These are phyloP conservation scores for grape (Vitis vinifera) DNA, from an alignment of 164 flowering plant genomes.

Conservation along the genomic window DNA sequence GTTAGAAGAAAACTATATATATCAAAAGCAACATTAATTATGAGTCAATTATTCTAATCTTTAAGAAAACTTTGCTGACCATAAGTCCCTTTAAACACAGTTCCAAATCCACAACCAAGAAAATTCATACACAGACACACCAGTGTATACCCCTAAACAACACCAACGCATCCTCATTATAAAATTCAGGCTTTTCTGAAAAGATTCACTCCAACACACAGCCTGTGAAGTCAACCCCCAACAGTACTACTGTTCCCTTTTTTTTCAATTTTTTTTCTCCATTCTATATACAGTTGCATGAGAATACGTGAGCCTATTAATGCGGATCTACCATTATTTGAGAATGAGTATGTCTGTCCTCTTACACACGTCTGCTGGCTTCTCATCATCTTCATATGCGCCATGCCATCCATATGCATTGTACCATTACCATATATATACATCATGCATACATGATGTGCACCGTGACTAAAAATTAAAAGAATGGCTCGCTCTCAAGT, in stretches of 20 bases:
- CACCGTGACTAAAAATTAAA: too few species aligned
- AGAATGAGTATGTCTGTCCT: constrained; percentile 60
- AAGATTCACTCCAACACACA: constrained; percentile 30
- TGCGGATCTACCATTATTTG: constrained; percentile 48
- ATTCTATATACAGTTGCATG: constrained; percentile 23
- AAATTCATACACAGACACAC: too few species aligned
- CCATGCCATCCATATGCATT: not conserved
- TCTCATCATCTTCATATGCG: not conserved
- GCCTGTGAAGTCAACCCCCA: constrained; percentile 51
- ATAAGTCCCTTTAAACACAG: too few species aligned
- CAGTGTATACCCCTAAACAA: not conserved
- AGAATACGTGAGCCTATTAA: constrained; percentile 50
- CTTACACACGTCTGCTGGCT: constrained; percentile 11
- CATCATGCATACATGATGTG: too few species aligned
- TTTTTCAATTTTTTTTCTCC: constrained; percentile 1
- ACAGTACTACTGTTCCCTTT: constrained; percentile 21
- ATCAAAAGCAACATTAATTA: too few species aligned
- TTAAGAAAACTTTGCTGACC: too few species aligned
- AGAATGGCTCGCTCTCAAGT: not conserved
- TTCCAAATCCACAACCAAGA: too few species aligned
- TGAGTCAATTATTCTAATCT: too few species aligned
- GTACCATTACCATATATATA: not conserved
- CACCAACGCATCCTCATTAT: not conserved
- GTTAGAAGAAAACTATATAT: too few species aligned
- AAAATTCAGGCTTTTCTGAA: constrained; percentile 5